Base-by-base conservation (phyloP, 2,329 filamentous ascomycete species). In the Cordyceps tenuipes region DNA sequence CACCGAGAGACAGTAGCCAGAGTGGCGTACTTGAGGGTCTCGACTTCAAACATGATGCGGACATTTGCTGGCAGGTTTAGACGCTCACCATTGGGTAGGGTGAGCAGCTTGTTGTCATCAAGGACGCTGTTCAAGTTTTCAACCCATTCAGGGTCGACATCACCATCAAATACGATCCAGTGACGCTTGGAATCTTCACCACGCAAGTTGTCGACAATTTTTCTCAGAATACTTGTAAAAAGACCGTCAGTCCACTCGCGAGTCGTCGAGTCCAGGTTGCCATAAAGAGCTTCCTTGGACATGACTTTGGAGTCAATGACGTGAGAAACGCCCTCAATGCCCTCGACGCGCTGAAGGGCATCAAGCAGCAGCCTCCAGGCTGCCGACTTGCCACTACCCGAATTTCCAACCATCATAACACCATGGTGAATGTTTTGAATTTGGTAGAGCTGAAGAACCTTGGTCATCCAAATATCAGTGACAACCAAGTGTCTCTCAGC, bases 331-430 rank as follows among this genome's bases (percentile, higher is more conserved):
- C 95, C 94, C 73, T 99, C 95, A 7, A 95, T 82, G 26, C 88
- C 87, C 72, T 99, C 94, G 15, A 96, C 90, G 68, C 89, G 86
- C 68, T 97, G 93, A 61, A 99, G 77, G 17, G 95, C 94, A 68
- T 95, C 89, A 21, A 99, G 82, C 56, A 99, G 80, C 47, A 96
- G 85, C 69, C 90, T 91, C 94, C 95, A 99, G 5, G 94, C 90
- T 1, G 89, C 86, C 46, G 94, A 97, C 76, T 99, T 99, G 70
- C 95, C 95, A 50, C 93, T 89, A n/a, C 95, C 94, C 34, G 95
- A 97, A 69, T 90, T 91, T 64, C 94, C 94, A 10, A 99, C 94
- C 94, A 99, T 97, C 95, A 99, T 99, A 31, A 99, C 94, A 87
- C 94, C 94, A 67, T 99, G 94, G 69, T 99, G 94, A 61, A 99